phyloP scores from a whole-genome alignment of 2,329 filamentous ascomycete species.

The Elsinoe perseae region DNA sequence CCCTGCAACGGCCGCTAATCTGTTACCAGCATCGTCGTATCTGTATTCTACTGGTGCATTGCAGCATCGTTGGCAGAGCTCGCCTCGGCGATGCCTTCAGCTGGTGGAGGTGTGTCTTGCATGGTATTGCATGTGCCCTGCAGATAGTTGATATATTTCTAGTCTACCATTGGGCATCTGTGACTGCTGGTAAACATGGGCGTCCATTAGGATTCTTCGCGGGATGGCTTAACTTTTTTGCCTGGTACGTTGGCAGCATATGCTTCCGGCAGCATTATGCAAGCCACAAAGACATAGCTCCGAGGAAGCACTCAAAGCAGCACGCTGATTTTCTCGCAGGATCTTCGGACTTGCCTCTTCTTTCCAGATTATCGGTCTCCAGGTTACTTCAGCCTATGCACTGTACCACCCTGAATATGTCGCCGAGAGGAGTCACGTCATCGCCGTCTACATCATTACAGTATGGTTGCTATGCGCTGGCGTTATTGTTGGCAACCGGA shows the following conservation, averaged over 20 bases:
- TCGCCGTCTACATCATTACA: constrained; percentile 41
- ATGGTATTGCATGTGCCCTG: neutral
- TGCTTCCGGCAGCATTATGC: neutral
- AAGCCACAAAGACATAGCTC: neutral
- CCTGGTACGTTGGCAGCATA: constrained; percentile 3
- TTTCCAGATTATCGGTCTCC: constrained; percentile 39
- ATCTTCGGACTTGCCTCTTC: constrained; percentile 40
- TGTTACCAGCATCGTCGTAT: constrained; percentile 33
- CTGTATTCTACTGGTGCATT: constrained; percentile 51
- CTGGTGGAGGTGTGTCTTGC: constrained; percentile 42
- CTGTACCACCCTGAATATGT: constrained; percentile 41
- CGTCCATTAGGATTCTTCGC: constrained; percentile 43
- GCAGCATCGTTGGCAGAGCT: constrained; percentile 53
- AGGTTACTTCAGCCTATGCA: constrained; percentile 37
- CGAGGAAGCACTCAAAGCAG: neutral
- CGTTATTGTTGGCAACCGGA: constrained; percentile 47
- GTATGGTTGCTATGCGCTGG: constrained; percentile 39
- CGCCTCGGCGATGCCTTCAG: constrained; percentile 53
- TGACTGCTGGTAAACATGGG: constrained; percentile 50
- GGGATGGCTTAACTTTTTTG: constrained; percentile 27
- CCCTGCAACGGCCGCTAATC: neutral
- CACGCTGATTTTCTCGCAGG: constrained; percentile 22
- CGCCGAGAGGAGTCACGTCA: constrained; percentile 44
- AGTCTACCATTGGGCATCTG: constrained; percentile 47
- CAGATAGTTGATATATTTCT: neutral